Evolutionary conservation across 768 basidiomycete genomes (phyloP).

Genomic region (Hericium coralloides): DNA sequence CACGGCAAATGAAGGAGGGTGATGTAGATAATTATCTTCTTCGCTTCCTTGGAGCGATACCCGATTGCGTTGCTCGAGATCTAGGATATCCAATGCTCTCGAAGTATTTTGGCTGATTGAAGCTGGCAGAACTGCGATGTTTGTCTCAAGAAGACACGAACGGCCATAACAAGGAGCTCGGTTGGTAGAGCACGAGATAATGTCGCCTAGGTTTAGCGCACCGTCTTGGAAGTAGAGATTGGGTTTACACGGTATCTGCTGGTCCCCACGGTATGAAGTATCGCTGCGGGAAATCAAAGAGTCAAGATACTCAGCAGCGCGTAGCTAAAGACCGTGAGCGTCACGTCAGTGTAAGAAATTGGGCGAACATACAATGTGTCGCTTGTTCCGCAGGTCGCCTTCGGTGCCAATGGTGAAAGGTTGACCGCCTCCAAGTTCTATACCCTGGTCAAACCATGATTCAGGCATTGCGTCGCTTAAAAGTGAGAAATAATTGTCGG

Average conservation of each 20-base stretch:
- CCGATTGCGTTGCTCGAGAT: conserved; percentile 29
- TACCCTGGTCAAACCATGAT: conserved; percentile 57
- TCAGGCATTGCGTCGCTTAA: conserved; percentile 47
- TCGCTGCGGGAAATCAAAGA: conserved; percentile 11
- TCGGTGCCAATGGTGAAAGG: conserved; percentile 54
- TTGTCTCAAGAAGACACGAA: conserved; percentile 44
- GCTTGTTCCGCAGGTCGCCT: conserved; percentile 47
- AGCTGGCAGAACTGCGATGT: conserved; percentile 36
- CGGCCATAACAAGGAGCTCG: conserved; percentile 34
- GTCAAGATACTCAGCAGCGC: conserved; percentile 32
- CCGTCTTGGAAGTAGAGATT: too few species aligned
- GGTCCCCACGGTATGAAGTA: not conserved
- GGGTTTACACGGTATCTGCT: too few species aligned
- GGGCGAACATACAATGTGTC: conserved; percentile 42
- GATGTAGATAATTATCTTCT: conserved; percentile 30
- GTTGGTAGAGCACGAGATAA: not conserved
- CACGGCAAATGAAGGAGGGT: conserved; percentile 46
- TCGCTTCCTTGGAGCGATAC: conserved; percentile 25
- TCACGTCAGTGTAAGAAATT: not conserved
- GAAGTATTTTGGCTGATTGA: conserved; percentile 14
- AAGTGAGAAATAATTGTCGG: conserved; percentile 62
- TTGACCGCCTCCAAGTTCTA: conserved; percentile 48
- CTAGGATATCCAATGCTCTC: conserved; percentile 32
- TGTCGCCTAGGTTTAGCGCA: not conserved
- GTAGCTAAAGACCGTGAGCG: conserved; percentile 23